phyloP scores from a whole-genome alignment of 2,329 filamentous ascomycete genomes.

The Alternaria ethzedia region DNA sequence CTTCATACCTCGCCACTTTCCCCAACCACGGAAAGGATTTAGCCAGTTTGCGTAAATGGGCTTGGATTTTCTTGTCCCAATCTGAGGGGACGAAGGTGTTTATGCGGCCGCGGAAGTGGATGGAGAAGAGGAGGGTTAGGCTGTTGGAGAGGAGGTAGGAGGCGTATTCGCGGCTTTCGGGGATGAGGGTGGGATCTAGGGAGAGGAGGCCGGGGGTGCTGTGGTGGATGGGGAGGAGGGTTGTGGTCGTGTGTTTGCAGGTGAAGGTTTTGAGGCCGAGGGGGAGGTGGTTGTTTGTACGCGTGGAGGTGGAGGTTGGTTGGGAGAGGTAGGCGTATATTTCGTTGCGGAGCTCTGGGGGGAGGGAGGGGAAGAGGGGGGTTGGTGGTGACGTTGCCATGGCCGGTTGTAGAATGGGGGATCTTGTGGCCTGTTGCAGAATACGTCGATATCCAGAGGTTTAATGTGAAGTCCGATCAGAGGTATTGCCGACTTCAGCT shows the following conservation, averaged over 20 bases:
- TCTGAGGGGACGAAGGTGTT: slow-evolving; percentile 34
- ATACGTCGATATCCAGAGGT: neutral
- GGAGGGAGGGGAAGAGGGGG: slow-evolving; percentile 32
- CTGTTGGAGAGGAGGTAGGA: slow-evolving; percentile 28
- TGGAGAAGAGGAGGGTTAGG: slow-evolving; percentile 24
- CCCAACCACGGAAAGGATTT: slow-evolving; percentile 33
- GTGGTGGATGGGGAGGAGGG: slow-evolving; percentile 30
- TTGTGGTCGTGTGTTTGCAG: slow-evolving; percentile 33
- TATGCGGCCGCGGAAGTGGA: slow-evolving; percentile 35
- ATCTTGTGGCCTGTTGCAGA: too few relatives aligned
- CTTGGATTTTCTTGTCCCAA: slow-evolving; percentile 35
- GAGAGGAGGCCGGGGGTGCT: slow-evolving; percentile 30
- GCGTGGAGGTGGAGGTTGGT: neutral
- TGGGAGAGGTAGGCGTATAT: slow-evolving; percentile 33
- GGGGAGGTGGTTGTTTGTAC: slow-evolving; percentile 20
- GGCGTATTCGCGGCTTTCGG: slow-evolving; percentile 37
- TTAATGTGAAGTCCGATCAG: neutral
- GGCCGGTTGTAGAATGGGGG: neutral
- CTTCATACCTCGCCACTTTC: slow-evolving; percentile 29
- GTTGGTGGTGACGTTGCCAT: slow-evolving; percentile 6
- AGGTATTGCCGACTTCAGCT: neutral
- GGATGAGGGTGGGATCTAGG: slow-evolving; percentile 21
- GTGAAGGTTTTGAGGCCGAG: slow-evolving; percentile 30
- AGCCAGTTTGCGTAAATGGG: slow-evolving; percentile 29
- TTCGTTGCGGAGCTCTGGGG: slow-evolving; percentile 40